Evolutionary conservation across 106 monocot species (phyloP).

Genomic region (Dendrobium catenatum): DNA sequence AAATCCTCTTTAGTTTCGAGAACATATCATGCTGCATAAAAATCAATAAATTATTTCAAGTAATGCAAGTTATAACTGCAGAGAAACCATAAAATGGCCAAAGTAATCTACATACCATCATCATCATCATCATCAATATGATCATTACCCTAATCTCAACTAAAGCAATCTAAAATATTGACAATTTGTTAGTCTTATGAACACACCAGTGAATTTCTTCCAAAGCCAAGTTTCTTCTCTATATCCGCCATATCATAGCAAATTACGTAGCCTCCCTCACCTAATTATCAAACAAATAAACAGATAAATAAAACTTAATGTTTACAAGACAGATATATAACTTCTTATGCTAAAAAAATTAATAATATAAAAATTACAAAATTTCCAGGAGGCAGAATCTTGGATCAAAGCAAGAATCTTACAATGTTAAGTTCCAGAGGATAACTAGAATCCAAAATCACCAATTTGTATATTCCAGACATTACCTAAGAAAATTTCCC

Average conservation of each 20-base stretch:
- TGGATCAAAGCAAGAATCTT: background rate
- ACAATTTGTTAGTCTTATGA: background rate
- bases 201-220: constrained; percentile 84
- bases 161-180: background rate
- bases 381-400: background rate
- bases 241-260: constrained; percentile 93
- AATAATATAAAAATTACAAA: background rate
- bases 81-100: background rate
- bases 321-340: background rate
- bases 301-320: background rate
- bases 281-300: constrained; percentile 24
- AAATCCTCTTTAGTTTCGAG: too few relatives aligned
- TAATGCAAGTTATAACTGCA: background rate
- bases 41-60: background rate
- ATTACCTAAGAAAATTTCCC: constrained; percentile 74
- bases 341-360: background rate
- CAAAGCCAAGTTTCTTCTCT: constrained; percentile 78
- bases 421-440: background rate
- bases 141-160: background rate
- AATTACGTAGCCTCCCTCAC: constrained; percentile 65
- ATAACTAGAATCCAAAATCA: background rate
- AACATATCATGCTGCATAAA: too few relatives aligned
- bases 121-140: background rate
- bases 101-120: background rate
- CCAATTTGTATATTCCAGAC: background rate